These are phyloP conservation scores for Torulaspora globosa DNA, from an alignment of 1,139 yeast species.

Conservation along the genomic window DNA sequence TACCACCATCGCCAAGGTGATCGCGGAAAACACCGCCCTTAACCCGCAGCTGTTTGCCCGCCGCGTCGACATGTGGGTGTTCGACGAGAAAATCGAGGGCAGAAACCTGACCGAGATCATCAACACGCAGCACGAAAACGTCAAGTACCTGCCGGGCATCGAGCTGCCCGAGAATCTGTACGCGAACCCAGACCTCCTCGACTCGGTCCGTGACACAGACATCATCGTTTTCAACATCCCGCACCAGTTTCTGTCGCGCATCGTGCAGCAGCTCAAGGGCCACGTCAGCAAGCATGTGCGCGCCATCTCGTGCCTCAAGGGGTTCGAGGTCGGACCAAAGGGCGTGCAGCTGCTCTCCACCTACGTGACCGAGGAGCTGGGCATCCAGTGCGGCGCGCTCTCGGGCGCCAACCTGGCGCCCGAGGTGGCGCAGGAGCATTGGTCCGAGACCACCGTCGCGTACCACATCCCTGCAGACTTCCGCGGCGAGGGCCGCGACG, in stretches of 20 bases:
- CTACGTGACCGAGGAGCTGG: conserved; percentile 68
- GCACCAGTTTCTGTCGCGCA: conserved; percentile 79
- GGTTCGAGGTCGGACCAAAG: conserved; percentile 74
- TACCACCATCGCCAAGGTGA: conserved; percentile 88
- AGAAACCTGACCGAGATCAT: conserved; percentile 78
- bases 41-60: conserved; percentile 63
- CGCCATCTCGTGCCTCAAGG: conserved; percentile 91
- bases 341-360: conserved; percentile 79
- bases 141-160: conserved; percentile 79
- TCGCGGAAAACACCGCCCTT: conserved; percentile 76
- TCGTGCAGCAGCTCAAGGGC: conserved; percentile 72
- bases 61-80: conserved; percentile 91
- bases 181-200: conserved; percentile 78
- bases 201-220: conserved; percentile 72
- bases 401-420: conserved; percentile 95
- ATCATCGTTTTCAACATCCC: conserved; percentile 87
- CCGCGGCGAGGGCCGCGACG: conserved; percentile 67
- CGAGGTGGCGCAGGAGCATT: conserved; percentile 87
- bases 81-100: conserved; percentile 71
- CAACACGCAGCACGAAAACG: conserved; percentile 83
- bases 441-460: conserved; percentile 95
- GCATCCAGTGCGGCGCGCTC: conserved; percentile 86
- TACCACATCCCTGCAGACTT: conserved; percentile 67
- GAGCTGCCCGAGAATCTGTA: conserved; percentile 71
- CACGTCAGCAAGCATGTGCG: conserved; percentile 62